phyloP scores from a whole-genome alignment of 257 asterid genomes.

The Lavandula angustifolia region DNA sequence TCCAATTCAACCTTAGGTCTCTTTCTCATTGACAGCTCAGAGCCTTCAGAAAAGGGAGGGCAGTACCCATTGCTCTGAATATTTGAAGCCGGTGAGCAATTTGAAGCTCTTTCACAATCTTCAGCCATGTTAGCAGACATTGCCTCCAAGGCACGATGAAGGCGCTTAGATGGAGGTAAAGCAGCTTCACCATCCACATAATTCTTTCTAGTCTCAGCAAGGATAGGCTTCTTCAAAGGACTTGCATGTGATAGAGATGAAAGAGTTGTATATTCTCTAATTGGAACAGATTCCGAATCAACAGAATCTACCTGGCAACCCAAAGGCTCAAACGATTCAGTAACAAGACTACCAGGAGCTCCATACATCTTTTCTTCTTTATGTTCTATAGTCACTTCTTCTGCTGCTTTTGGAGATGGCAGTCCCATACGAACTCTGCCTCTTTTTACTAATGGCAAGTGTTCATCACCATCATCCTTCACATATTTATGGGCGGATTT shows the following conservation, averaged over 20 bases:
- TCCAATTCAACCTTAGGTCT: constrained; percentile 40
- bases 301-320: constrained; percentile 49
- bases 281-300: constrained; percentile 37
- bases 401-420: constrained; percentile 46
- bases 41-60: constrained; percentile 36
- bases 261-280: constrained; percentile 38
- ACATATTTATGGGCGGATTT: constrained; percentile 40
- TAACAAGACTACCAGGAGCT: constrained; percentile 41
- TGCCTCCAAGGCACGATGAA: constrained; percentile 98
- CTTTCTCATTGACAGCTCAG: constrained; percentile 42
- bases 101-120: constrained; percentile 49
- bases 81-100: constrained; percentile 33
- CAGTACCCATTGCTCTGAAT: constrained; percentile 39
- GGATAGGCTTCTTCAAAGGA: constrained; percentile 47
- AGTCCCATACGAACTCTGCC: constrained; percentile 93
- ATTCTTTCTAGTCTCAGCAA: constrained; percentile 54
- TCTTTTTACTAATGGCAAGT: constrained; percentile 85
- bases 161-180: constrained; percentile 94
- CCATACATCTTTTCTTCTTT: constrained; percentile 51
- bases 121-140: constrained; percentile 98
- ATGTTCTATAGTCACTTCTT: constrained; percentile 40
- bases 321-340: constrained; percentile 40
- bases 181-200: constrained; percentile 82
- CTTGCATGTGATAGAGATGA: constrained; percentile 41
- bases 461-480: constrained; percentile 84